Evolutionary conservation across 352 stramenopile species (phyloP), one percentile per base, ranked within the genome.

Genomic region (Phytophthora macrochlamydospora): DNA sequence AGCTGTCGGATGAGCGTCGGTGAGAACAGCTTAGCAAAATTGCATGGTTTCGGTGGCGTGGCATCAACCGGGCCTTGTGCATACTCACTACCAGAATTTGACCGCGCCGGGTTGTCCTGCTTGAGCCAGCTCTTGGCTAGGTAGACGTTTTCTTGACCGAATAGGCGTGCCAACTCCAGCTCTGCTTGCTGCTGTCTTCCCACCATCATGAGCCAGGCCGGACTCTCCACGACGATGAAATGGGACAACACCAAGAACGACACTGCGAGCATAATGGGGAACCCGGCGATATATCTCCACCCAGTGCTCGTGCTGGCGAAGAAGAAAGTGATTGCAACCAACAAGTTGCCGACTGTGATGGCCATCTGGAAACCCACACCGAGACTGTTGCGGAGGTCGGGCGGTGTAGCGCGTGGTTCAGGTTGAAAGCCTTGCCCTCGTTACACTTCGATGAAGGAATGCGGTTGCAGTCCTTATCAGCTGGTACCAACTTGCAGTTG

Each of bases 261-360:
- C 8, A 18, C 28, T 3, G 58, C 75, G 24, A 72, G 53, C 5
- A 81, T 46, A 32, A 77, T 57, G 5, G 73, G 75, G 18, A 78
- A 80, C 1, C 65, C 74, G 2, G 73, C 71, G 51, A 89, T 85
- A 45, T 85, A 80, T 4, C 83, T 68, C 81, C 80, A 90, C 38
- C 80, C 76, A 2, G 30, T 71, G 42, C 66, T 75, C 1, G 75
- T 81, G 42, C 78, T 67, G 3, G 75, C 73, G 45, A 86, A 71
- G 67, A 83, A 87, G 50, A 86, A 90, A 1, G 76, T 71, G 51
- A 72, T 73, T 3, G 69, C 64, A 29, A 81, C 70, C 0, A 89
- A 29, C 30, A 86, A 32, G 38, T 79, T 69, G 8, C 78, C 78
- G 2, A 84, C 48, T 2, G 65, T 67, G 13, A 89, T 65, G 11